Evolutionary conservation across 2,329 filamentous ascomycete species (phyloP).

Genomic region (Fusarium armeniacum): DNA sequence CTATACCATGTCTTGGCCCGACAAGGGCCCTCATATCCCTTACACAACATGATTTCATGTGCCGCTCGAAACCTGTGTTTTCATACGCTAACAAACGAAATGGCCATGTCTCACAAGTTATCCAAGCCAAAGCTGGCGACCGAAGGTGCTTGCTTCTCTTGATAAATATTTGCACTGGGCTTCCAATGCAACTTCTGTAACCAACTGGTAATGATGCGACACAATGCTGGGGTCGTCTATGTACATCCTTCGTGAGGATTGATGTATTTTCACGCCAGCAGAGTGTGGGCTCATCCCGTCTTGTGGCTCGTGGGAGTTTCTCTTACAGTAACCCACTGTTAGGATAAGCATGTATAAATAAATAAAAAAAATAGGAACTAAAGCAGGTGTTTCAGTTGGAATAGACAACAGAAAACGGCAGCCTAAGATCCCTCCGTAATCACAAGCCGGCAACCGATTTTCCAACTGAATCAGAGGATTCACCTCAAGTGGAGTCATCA

Average conservation of each 20-base stretch:
- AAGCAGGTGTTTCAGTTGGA: not conserved
- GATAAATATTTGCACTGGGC: not conserved
- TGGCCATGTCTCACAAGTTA: not conserved
- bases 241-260: not conserved
- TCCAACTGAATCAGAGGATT: not conserved
- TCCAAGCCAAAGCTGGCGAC: not conserved
- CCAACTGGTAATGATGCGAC: not conserved
- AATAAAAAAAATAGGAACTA: not conserved
- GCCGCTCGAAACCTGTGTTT: not conserved
- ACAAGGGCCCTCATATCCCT: not conserved
- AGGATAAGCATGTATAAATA: not conserved
- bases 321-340: not conserved
- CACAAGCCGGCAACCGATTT: not conserved
- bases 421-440: not conserved
- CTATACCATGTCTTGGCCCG: not conserved
- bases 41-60: not conserved
- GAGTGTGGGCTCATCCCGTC: not conserved
- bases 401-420: not conserved
- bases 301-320: not conserved
- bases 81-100: slow-evolving; percentile 2
- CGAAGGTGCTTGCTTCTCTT: not conserved
- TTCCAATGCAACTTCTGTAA: not conserved
- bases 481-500: not conserved
- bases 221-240: not conserved
- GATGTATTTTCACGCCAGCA: not conserved